Evolutionary conservation across 495 filamentous ascomycete species (phyloP).

Genomic region (Xylaria grammica): DNA sequence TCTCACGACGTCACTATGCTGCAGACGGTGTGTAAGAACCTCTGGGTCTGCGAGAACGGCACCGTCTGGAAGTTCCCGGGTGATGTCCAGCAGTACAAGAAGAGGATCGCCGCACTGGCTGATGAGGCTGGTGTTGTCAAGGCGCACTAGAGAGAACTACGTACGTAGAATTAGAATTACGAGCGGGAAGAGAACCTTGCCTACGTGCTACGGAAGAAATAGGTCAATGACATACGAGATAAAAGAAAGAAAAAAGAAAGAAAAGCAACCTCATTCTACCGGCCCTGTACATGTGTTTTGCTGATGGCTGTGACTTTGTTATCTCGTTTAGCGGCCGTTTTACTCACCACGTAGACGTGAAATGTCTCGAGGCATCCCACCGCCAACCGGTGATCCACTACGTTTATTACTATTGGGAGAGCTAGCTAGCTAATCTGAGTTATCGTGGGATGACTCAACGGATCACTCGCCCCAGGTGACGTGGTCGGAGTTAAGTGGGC

Average conservation of each 20-base stretch:
- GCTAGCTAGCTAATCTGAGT: not conserved
- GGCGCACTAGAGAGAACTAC: slow-evolving; percentile 43
- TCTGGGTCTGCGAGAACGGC: slow-evolving; percentile 97
- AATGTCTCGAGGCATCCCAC: not conserved
- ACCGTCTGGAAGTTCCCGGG: slow-evolving; percentile 97
- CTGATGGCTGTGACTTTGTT: not conserved
- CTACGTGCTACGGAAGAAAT: not conserved
- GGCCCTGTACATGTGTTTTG: not conserved
- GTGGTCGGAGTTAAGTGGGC: slow-evolving; percentile 16
- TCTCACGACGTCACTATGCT: slow-evolving; percentile 99
- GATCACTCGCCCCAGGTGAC: slow-evolving; percentile 11
- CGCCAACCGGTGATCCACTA: not conserved
- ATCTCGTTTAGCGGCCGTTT: too few species aligned
- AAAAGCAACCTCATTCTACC: not conserved
- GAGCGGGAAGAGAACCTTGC: not conserved
- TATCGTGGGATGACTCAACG: slow-evolving; percentile 17
- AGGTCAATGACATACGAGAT: slow-evolving; percentile 1
- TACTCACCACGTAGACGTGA: not conserved
- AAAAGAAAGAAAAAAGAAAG: not conserved
- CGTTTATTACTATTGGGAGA: slow-evolving; percentile 7
- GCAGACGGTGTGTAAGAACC: slow-evolving; percentile 87
- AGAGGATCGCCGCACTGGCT: slow-evolving; percentile 88
- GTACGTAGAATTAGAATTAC: too few species aligned
- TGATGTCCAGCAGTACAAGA: slow-evolving; percentile 97
- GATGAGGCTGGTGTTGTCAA: slow-evolving; percentile 83